Evolutionary conservation across 345 rosid genomes (phyloP).

Genomic region (Sisymbrium irio): DNA sequence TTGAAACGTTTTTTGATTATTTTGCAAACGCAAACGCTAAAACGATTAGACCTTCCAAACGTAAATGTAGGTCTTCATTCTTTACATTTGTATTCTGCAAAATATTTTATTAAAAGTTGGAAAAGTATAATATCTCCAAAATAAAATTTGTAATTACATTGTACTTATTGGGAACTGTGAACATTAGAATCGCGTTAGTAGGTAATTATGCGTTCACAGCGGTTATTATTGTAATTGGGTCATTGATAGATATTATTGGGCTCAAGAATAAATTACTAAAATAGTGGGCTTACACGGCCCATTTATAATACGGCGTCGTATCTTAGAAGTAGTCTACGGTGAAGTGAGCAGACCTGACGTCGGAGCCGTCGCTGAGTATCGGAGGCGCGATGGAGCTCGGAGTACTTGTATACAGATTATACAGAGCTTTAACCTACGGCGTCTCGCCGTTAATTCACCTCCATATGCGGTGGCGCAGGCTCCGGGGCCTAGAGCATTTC

Average conservation of each 20-base stretch:
- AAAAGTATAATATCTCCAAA: neutral
- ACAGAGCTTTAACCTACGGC: constrained; percentile 61
- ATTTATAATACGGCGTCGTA: neutral
- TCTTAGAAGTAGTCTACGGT: neutral
- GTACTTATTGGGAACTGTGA: too few relatives aligned
- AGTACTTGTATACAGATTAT: constrained; percentile 50
- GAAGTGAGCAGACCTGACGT: constrained; percentile 21
- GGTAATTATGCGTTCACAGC: neutral
- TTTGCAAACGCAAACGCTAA: neutral
- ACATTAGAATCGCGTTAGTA: too few relatives aligned
- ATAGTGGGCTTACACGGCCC: constrained; percentile 16
- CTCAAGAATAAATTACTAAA: neutral
- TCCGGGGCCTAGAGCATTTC: constrained; percentile 71
- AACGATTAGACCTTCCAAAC: neutral
- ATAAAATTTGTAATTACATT: too few relatives aligned
- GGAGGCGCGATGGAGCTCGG: constrained; percentile 37
- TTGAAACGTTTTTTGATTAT: too few relatives aligned
- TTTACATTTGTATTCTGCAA: neutral
- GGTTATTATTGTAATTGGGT: neutral
- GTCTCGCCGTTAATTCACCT: constrained; percentile 65
- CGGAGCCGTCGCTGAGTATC: constrained; percentile 19
- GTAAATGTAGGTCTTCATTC: too few relatives aligned
- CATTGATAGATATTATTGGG: neutral
- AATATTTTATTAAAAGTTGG: neutral
- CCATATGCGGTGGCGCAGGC: constrained; percentile 64